phyloP scores from a whole-genome alignment of 495 filamentous ascomycete genomes.

The Aspergillus panamensis region DNA sequence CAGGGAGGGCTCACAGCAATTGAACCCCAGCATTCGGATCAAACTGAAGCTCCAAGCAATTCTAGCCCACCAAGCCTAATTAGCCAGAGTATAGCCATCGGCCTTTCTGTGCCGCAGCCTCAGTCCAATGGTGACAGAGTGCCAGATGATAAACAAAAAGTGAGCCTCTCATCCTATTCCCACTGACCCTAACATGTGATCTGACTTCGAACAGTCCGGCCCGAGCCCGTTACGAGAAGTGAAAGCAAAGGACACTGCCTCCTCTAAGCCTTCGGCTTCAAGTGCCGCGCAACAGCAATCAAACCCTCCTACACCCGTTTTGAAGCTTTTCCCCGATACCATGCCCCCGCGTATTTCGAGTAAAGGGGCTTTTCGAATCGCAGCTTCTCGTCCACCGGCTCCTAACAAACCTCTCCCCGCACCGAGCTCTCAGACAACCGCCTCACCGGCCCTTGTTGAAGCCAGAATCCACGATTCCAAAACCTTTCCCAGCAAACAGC shows the following conservation, averaged over 20 bases:
- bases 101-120: background rate
- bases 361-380: slow-evolving; percentile 30
- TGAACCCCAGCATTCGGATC: background rate
- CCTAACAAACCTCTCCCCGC: slow-evolving; percentile 10
- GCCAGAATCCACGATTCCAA: slow-evolving; percentile 1
- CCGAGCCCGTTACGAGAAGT: background rate
- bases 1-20: background rate
- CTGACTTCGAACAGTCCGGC: slow-evolving; percentile 3
- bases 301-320: slow-evolving; percentile 20
- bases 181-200: background rate
- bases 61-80: background rate
- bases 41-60: background rate
- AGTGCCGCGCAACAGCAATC: slow-evolving; percentile 11
- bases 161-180: background rate
- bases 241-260: background rate
- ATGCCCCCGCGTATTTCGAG: slow-evolving; percentile 35
- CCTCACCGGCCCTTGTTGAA: slow-evolving; percentile 10
- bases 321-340: slow-evolving; percentile 42
- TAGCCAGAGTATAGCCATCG: background rate
- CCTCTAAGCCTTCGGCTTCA: slow-evolving; percentile 1
- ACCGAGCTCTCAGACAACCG: slow-evolving; percentile 8
- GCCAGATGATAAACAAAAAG: background rate
- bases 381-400: slow-evolving; percentile 15
- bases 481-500: background rate
- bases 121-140: background rate